Conservation (phyloP, 495 filamentous ascomycete genomes). For the Lophium mytilinum region DNA sequence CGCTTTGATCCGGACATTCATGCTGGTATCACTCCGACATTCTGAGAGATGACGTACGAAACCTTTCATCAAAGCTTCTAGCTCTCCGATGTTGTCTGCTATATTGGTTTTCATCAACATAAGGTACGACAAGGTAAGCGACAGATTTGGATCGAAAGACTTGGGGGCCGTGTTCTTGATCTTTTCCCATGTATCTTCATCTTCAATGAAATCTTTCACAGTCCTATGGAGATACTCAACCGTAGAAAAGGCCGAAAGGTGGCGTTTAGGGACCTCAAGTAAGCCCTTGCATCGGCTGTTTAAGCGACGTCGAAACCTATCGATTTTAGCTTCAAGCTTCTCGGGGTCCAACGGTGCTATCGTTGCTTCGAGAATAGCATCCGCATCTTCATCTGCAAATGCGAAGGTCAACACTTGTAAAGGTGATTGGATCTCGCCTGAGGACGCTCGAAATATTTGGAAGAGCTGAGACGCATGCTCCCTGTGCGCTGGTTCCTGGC, state of each 20-base stretch:
- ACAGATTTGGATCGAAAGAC: no score
- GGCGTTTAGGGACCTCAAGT: background rate
- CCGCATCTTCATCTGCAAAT: background rate
- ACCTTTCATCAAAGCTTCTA: no score
- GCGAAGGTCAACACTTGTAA: background rate
- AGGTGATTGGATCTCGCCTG: background rate
- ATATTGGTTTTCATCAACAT: no score
- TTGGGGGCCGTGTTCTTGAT: no score
- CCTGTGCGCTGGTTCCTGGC: background rate
- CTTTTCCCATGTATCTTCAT: no score
- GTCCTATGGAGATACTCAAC: constrained; percentile 17
- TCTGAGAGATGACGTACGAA: no score
- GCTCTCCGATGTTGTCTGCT: no score
- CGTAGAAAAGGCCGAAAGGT: background rate
- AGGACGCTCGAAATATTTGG: background rate
- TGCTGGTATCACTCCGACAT: no score
- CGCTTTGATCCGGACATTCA: no score
- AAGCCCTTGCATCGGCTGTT: background rate
- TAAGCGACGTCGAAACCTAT: background rate
- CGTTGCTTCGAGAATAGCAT: background rate
- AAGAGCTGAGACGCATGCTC: background rate
- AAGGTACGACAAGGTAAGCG: no score
- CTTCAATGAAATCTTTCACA: constrained; percentile 7
- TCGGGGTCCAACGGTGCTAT: background rate
- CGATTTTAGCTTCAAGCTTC: background rate